Conservation (phyloP, 805 yeast species). For the Metschnikowia koreensis region DNA sequence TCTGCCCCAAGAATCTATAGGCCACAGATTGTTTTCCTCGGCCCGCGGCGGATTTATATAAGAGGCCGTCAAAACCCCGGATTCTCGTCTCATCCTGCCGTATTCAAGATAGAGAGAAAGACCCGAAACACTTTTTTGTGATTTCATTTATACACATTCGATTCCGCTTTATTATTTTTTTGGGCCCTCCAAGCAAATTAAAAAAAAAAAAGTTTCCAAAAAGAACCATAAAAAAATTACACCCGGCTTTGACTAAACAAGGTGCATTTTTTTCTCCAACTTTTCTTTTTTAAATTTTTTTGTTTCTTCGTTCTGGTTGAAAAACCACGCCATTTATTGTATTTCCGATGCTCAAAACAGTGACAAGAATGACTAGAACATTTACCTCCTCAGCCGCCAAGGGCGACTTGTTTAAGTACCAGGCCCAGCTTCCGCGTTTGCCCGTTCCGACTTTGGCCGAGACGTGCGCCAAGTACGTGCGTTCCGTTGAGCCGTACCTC, state of each 20-base stretch:
- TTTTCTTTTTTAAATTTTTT: neutral
- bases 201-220: too few relatives aligned
- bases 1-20: neutral
- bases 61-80: neutral
- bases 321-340: neutral
- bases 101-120: too few relatives aligned
- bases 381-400: conserved; percentile 33
- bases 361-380: conserved; percentile 18
- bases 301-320: neutral
- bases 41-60: neutral
- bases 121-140: too few relatives aligned
- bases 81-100: neutral
- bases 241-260: too few relatives aligned
- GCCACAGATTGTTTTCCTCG: neutral
- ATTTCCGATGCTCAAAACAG: conserved; percentile 15
- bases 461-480: conserved; percentile 67
- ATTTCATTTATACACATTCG: too few relatives aligned
- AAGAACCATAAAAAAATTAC: too few relatives aligned
- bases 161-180: too few relatives aligned
- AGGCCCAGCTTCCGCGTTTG: conserved; percentile 70
- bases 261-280: neutral
- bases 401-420: conserved; percentile 73
- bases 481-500: conserved; percentile 68
- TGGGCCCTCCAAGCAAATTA: too few relatives aligned
- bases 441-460: conserved; percentile 83